A percentile compares a stretch with the other conserved stretches of the same genome.
Evolutionary conservation across 75 land plant genomes (phyloP).

Genomic region (Sequoia sempervirens): DNA sequence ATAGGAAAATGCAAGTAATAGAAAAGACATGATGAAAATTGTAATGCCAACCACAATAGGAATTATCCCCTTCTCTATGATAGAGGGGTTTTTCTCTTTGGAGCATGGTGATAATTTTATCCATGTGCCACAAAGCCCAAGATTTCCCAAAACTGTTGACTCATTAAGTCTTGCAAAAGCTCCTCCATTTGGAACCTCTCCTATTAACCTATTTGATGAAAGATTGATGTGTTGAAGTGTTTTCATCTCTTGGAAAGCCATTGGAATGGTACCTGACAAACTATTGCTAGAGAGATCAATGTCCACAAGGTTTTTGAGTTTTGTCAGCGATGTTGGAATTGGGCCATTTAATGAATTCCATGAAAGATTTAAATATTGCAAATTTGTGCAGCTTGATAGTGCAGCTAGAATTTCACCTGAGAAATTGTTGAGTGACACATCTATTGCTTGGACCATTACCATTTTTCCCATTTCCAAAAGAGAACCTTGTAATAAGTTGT

Average conservation of each 20-base stretch:
- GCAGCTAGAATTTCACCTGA: slow-evolving; percentile 19
- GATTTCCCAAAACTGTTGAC: slow-evolving; percentile 14
- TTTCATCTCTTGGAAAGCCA: background rate
- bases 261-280: slow-evolving; percentile 11
- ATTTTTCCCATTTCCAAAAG: background rate
- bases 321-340: background rate
- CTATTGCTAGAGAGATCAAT: slow-evolving; percentile 32
- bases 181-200: slow-evolving; percentile 26
- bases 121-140: slow-evolving; percentile 15
- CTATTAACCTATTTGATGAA: slow-evolving; percentile 25
- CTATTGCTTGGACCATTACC: slow-evolving; percentile 4
- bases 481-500: background rate
- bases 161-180: slow-evolving; percentile 6
- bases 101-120: slow-evolving; percentile 1
- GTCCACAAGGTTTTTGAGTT: background rate
- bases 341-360: background rate
- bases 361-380: slow-evolving; percentile 11
- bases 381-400: slow-evolving; percentile 9
- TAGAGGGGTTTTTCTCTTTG: background rate
- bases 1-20: too few relatives aligned
- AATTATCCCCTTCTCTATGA: too few relatives aligned
- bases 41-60: background rate
- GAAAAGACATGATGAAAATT: background rate
- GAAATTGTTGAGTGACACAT: slow-evolving; percentile 27
- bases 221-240: slow-evolving; percentile 11